These are phyloP conservation scores for Perkinsus olseni DNA, from an alignment of 169 alveolate genomes.

Conservation along the genomic window DNA sequence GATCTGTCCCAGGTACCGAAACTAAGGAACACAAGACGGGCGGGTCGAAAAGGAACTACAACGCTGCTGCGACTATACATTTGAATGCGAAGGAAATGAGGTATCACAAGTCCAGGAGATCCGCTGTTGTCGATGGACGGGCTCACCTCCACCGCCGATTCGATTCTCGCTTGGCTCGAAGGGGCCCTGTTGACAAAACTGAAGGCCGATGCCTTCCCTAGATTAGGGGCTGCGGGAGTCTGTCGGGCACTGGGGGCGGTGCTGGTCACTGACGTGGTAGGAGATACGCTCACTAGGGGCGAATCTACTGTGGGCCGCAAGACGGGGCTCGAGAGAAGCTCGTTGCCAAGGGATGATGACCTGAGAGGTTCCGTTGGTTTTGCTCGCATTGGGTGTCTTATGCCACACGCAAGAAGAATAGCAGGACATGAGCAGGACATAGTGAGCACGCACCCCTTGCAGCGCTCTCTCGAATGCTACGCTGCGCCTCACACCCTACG, in stretches of 20 bases:
- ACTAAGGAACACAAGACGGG: background rate
- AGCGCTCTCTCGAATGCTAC: no score
- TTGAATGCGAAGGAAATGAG: background rate
- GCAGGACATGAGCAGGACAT: no score
- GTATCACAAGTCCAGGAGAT: background rate
- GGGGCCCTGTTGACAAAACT: background rate
- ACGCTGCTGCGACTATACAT: background rate
- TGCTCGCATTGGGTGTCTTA: no score
- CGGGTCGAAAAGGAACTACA: background rate
- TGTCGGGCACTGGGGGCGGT: background rate
- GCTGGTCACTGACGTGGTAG: background rate
- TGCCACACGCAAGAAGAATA: no score
- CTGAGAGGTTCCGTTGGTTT: no score
- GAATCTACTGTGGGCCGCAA: no score
- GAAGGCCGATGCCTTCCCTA: background rate
- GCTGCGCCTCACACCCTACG: no score
- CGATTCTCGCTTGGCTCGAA: background rate
- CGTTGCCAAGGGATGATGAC: no score
- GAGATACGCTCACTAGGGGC: background rate
- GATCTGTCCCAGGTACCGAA: background rate
- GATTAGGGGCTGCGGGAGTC: background rate
- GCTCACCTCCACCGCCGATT: background rate
- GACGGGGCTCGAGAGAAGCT: no score
- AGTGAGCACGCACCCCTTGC: no score
- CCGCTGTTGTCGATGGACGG: background rate